Percentiles rank a stretch among this genome's conserved stretches.
phyloP scores from a whole-genome alignment of 345 rosid species.

The Excoecaria cochinchinensis region DNA sequence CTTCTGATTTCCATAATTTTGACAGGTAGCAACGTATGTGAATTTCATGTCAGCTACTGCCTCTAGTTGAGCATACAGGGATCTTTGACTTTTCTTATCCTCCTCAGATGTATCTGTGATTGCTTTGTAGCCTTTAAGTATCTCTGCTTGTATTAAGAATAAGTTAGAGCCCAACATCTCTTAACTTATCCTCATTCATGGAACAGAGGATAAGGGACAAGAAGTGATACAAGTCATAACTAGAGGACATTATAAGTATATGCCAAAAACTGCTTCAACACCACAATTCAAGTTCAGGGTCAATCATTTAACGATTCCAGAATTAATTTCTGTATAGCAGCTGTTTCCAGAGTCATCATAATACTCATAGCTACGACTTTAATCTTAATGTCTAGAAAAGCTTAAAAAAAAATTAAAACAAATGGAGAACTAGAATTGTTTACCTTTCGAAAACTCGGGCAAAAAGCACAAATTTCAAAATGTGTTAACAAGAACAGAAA shows the following conservation, averaged over 20 bases:
- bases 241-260: conserved; percentile 4
- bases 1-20: conserved; percentile 91
- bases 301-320: too few relatives aligned
- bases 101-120: conserved; percentile 76
- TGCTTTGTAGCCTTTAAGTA: conserved; percentile 92
- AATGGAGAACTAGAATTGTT: neutral
- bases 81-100: conserved; percentile 88
- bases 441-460: neutral
- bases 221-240: neutral
- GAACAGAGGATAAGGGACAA: neutral
- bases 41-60: conserved; percentile 97
- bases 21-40: conserved; percentile 95
- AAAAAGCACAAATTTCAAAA: neutral
- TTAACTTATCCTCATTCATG: conserved; percentile 1
- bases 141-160: conserved; percentile 56
- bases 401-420: neutral
- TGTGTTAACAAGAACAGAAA: neutral
- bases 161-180: conserved; percentile 17
- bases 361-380: neutral
- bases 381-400: neutral
- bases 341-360: too few relatives aligned
- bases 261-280: neutral
- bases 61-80: conserved; percentile 76
- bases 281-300: too few relatives aligned
- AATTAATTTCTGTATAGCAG: too few relatives aligned